Evolutionary conservation across 1,284 basidiomycete species (phyloP).

Genomic region (Cryptococcus sp.): DNA sequence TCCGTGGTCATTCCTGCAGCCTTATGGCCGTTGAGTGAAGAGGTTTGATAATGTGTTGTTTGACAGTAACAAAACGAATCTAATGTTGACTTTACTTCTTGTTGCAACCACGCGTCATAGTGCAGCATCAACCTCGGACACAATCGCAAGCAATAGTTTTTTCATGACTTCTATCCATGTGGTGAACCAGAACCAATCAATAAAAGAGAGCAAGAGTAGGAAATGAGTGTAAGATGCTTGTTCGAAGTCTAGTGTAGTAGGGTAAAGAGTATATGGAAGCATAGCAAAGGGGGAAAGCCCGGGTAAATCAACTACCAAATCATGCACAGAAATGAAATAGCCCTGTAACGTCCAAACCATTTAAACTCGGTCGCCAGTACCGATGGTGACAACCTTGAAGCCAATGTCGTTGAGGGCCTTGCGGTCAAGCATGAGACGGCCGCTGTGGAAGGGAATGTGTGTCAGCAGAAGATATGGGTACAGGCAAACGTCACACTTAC

Average conservation of each 20-base stretch:
- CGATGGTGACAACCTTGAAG: slow-evolving; percentile 72
- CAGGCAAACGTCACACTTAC: slow-evolving; percentile 18
- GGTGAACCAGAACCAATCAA: not conserved
- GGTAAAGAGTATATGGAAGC: not conserved
- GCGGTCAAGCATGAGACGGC: slow-evolving; percentile 68
- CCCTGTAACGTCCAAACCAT: not conserved
- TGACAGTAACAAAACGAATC: not conserved
- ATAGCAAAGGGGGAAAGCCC: not conserved
- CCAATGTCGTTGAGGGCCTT: slow-evolving; percentile 80
- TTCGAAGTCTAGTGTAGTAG: too few relatives aligned
- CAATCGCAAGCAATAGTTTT: slow-evolving; percentile 4
- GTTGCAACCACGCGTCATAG: not conserved
- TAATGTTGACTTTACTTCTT: not conserved
- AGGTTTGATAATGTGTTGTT: not conserved
- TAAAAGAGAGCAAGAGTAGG: not conserved
- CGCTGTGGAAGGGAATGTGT: slow-evolving; percentile 15
- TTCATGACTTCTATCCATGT: slow-evolving; percentile 8
- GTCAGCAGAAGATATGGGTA: not conserved
- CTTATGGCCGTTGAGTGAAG: not conserved
- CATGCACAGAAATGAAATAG: not conserved
- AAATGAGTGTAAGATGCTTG: not conserved
- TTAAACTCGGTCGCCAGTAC: slow-evolving; percentile 51
- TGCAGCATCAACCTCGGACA: not conserved
- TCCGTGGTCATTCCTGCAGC: slow-evolving; percentile 27
- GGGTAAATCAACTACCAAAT: not conserved